Evolutionary conservation across 306 rosid species (phyloP).

Genomic region (Glycine soja): DNA sequence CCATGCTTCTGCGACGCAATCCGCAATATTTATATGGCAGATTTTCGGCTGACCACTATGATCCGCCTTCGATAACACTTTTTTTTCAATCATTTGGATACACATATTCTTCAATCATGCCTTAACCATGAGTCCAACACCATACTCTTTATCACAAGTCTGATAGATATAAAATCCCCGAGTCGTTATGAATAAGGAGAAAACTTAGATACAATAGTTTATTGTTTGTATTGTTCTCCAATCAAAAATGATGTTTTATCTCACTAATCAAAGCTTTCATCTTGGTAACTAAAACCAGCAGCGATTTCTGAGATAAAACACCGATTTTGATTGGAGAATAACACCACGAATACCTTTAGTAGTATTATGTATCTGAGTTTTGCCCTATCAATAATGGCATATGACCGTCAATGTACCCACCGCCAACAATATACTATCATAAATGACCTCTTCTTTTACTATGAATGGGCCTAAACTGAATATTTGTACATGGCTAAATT

Average conservation of each 20-base stretch:
- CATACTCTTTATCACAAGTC: neutral
- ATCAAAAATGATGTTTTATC: neutral
- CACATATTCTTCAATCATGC: neutral
- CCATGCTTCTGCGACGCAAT: no score
- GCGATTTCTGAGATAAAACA: neutral
- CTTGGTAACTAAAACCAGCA: neutral
- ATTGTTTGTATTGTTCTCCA: neutral
- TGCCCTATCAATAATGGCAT: neutral
- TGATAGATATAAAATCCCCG: neutral
- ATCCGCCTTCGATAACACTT: no score
- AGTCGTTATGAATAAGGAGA: neutral
- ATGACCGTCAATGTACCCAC: neutral
- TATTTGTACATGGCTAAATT: neutral
- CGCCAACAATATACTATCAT: neutral
- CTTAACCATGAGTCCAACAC: neutral
- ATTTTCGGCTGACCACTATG: no score
- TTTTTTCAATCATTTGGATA: conserved; percentile 1
- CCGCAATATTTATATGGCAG: no score
- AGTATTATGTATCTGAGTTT: no score
- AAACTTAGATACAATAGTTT: neutral
- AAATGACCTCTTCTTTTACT: neutral
- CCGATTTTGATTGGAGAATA: neutral
- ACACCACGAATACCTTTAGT: neutral
- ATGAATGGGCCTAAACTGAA: neutral
- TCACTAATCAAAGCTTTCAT: neutral